Conservation (phyloP, 1,284 basidiomycete species). For the Tetrapyrgos nigripes region DNA sequence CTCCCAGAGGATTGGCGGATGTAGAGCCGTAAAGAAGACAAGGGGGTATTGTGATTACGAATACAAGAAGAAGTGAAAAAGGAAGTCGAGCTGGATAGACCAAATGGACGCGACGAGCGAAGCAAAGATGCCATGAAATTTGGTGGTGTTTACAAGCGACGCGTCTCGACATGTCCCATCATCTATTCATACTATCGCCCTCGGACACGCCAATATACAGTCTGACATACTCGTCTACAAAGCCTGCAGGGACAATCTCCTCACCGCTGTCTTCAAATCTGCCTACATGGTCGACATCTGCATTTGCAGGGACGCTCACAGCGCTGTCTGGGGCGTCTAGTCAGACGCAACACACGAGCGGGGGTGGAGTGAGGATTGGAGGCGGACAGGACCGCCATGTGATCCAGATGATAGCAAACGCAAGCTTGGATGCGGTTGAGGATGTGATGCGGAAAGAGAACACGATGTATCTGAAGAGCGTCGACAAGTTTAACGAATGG, state of each 20-base stretch:
- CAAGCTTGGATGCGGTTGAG: slow-evolving; percentile 90
- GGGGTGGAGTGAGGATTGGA: slow-evolving; percentile 69
- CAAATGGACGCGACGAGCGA: neutral
- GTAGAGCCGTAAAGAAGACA: neutral
- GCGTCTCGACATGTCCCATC: slow-evolving; percentile 71
- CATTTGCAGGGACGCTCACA: slow-evolving; percentile 86
- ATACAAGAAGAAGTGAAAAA: too few relatives aligned
- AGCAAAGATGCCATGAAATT: neutral
- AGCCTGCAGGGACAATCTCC: slow-evolving; percentile 60
- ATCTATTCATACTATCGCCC: slow-evolving; percentile 81
- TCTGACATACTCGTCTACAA: slow-evolving; percentile 80
- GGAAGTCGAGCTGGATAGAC: too few relatives aligned
- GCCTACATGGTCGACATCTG: slow-evolving; percentile 86
- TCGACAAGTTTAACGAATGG: slow-evolving; percentile 98
- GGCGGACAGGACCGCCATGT: slow-evolving; percentile 87
- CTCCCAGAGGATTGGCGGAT: slow-evolving; percentile 8
- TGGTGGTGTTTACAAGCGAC: neutral
- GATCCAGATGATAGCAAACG: slow-evolving; percentile 96
- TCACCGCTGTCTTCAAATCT: slow-evolving; percentile 80
- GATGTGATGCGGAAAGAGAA: slow-evolving; percentile 88
- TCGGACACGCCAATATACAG: slow-evolving; percentile 84
- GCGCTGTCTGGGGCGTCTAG: slow-evolving; percentile 84
- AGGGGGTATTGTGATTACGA: neutral
- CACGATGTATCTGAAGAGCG: slow-evolving; percentile 89
- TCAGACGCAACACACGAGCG: slow-evolving; percentile 67